phyloP scores from a whole-genome alignment of 108 stramenopile species.

The Craspedostauros australis region DNA sequence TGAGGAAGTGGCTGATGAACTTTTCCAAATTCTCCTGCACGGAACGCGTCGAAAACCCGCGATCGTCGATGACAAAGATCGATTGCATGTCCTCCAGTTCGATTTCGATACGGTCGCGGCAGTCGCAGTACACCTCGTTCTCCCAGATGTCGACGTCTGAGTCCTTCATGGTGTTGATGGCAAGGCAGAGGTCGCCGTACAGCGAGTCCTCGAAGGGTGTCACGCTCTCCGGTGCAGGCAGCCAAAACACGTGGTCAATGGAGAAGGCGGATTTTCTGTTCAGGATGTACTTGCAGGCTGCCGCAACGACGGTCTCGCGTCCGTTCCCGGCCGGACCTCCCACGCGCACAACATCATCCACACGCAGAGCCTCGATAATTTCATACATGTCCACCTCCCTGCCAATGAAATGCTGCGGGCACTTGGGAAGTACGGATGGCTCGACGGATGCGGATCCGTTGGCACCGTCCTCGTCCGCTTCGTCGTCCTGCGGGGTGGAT shows the following conservation, averaged over 20 bases:
- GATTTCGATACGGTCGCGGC: constrained; percentile 12
- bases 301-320: constrained; percentile 12
- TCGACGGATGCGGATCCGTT: background rate
- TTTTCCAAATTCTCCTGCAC: constrained; percentile 8
- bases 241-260: constrained; percentile 19
- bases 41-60: background rate
- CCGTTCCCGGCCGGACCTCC: constrained; percentile 46
- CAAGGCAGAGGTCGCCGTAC: constrained; percentile 19
- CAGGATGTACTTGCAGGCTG: constrained; percentile 8
- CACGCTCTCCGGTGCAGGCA: constrained; percentile 11
- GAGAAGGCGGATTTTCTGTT: constrained; percentile 1
- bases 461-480: background rate
- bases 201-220: constrained; percentile 13
- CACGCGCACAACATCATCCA: constrained; percentile 37
- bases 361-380: constrained; percentile 35
- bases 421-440: background rate
- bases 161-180: constrained; percentile 4
- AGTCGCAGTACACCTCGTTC: constrained; percentile 10
- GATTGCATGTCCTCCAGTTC: constrained; percentile 14
- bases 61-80: constrained; percentile 15
- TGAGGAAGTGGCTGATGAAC: constrained; percentile 13
- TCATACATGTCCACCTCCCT: constrained; percentile 54
- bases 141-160: constrained; percentile 16
- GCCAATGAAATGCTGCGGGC: constrained; percentile 57
- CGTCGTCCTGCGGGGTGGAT: background rate